Evolutionary conservation across 2,329 filamentous ascomycete genomes (phyloP).

Genomic region (Alternaria viburni): DNA sequence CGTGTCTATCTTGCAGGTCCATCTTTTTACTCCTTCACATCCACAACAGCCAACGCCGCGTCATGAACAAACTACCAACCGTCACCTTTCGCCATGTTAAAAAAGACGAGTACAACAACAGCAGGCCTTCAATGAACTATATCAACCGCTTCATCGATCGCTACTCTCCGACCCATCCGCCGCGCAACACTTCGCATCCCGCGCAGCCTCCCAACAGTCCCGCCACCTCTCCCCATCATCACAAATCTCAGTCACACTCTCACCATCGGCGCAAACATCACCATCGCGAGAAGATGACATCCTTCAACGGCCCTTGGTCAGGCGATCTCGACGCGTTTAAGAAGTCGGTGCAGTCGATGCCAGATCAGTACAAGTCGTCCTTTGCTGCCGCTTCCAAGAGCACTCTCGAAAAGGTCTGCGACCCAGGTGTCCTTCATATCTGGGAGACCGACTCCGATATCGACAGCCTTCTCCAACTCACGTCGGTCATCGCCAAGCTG

Average conservation of each 20-base stretch:
- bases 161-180: background rate
- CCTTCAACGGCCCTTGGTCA: slow-evolving; percentile 37
- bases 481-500: slow-evolving; percentile 38
- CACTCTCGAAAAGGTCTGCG: slow-evolving; percentile 29
- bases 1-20: slow-evolving; percentile 2
- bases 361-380: slow-evolving; percentile 27
- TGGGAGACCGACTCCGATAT: slow-evolving; percentile 44
- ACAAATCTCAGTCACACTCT: background rate
- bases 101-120: background rate
- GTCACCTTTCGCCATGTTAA: background rate
- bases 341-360: slow-evolving; percentile 33
- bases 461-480: slow-evolving; percentile 40
- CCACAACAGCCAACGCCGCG: background rate
- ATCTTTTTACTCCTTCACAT: slow-evolving; percentile 7
- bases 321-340: slow-evolving; percentile 31
- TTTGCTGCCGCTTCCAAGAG: slow-evolving; percentile 29
- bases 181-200: background rate
- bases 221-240: background rate
- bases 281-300: slow-evolving; percentile 14
- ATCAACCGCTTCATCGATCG: slow-evolving; percentile 17
- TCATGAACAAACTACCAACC: slow-evolving; percentile 1
- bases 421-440: slow-evolving; percentile 34
- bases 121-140: slow-evolving; percentile 11
- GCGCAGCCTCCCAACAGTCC: background rate
- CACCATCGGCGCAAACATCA: slow-evolving; percentile 15